Percentiles rank a stretch among this genome's conserved stretches.
phyloP scores from a whole-genome alignment of 2,329 filamentous ascomycete genomes.

The Alternaria ventricosa region DNA sequence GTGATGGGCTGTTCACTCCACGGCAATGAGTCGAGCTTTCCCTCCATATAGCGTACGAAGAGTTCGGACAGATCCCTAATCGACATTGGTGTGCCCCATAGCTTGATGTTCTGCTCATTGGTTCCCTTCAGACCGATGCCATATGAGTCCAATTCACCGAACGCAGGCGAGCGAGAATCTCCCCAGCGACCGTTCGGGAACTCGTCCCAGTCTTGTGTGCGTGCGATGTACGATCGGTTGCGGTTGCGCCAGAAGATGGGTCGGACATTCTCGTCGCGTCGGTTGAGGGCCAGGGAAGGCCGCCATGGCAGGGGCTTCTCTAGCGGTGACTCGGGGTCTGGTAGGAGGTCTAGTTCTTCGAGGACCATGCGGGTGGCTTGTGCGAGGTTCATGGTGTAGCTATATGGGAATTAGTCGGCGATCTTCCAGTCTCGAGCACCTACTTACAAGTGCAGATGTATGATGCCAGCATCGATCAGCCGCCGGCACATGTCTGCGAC shows the following conservation, averaged over 20 bases:
- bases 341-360: slow-evolving; percentile 84
- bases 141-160: slow-evolving; percentile 93
- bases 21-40: slow-evolving; percentile 80
- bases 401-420: slow-evolving; percentile 29
- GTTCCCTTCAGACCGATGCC: slow-evolving; percentile 92
- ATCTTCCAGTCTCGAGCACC: not conserved
- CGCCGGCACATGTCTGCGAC: slow-evolving; percentile 90
- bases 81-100: slow-evolving; percentile 86
- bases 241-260: slow-evolving; percentile 99
- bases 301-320: slow-evolving; percentile 96
- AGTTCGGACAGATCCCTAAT: slow-evolving; percentile 81
- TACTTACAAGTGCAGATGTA: slow-evolving; percentile 83
- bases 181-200: slow-evolving; percentile 99
- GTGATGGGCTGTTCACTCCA: slow-evolving; percentile 94
- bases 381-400: slow-evolving; percentile 98
- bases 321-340: slow-evolving; percentile 76
- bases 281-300: slow-evolving; percentile 86
- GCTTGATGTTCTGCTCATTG: slow-evolving; percentile 93
- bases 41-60: slow-evolving; percentile 84
- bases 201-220: slow-evolving; percentile 98
- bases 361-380: slow-evolving; percentile 93
- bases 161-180: slow-evolving; percentile 93
- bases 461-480: slow-evolving; percentile 80
- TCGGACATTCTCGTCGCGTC: slow-evolving; percentile 91
- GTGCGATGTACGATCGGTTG: slow-evolving; percentile 92